Evolutionary conservation across 495 filamentous ascomycete genomes (phyloP).

Genomic region (Podospora sp.): DNA sequence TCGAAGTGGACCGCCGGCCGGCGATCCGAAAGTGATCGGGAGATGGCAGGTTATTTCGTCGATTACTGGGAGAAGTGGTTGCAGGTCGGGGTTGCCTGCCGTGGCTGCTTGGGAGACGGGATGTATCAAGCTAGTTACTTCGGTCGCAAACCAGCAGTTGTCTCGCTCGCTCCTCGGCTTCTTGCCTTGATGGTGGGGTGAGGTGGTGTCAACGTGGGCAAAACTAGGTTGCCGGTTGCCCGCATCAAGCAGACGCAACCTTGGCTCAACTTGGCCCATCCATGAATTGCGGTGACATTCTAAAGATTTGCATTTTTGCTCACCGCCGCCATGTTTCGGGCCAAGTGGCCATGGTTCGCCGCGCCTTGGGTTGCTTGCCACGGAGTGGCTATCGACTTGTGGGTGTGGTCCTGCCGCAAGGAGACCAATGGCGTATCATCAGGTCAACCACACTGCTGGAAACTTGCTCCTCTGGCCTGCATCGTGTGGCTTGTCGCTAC

Average conservation of each 20-base stretch:
- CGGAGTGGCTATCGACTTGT: background rate
- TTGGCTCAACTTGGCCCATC: background rate
- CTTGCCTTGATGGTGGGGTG: background rate
- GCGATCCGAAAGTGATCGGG: conserved; percentile 4
- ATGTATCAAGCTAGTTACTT: background rate
- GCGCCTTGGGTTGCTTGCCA: background rate
- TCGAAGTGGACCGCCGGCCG: background rate
- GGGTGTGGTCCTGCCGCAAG: conserved; percentile 12
- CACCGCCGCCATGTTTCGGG: conserved; percentile 6
- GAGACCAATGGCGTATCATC: conserved; percentile 24
- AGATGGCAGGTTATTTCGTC: conserved; percentile 2
- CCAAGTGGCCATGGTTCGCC: background rate
- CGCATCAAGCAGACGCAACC: background rate
- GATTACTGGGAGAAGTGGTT: conserved; percentile 2
- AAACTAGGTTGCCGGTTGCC: background rate
- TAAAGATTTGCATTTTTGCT: background rate
- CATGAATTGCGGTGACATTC: background rate
- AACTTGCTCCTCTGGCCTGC: conserved; percentile 10
- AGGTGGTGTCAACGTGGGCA: background rate
- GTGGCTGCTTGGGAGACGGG: background rate
- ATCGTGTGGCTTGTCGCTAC: conserved; percentile 15
- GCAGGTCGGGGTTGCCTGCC: background rate
- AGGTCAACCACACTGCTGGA: conserved; percentile 33
- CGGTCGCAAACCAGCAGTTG: background rate
- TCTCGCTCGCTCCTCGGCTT: background rate